A percentile compares a stretch with the other conserved stretches of the same genome.
Evolutionary conservation across 345 rosid genomes (phyloP).

Genomic region (Melaleuca alternifolia): DNA sequence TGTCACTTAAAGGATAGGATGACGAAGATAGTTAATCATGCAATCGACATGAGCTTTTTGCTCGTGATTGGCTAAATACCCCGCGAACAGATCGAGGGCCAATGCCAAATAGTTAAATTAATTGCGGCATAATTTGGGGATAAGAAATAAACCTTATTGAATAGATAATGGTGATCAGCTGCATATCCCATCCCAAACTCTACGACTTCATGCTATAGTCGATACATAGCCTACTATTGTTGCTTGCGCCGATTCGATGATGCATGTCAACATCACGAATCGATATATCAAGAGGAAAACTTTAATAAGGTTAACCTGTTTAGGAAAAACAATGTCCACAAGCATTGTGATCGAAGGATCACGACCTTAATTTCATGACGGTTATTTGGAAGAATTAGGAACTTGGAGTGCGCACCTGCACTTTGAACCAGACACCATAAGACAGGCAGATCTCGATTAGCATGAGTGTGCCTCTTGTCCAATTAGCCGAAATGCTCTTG

Average conservation of each 20-base stretch:
- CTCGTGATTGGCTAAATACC: too few species aligned
- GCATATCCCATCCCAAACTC: too few species aligned
- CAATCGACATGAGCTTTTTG: too few species aligned
- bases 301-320: slow-evolving; percentile 21
- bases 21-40: too few species aligned
- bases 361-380: too few species aligned
- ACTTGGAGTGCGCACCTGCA: slow-evolving; percentile 17
- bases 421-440: slow-evolving; percentile 19
- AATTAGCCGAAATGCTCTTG: not conserved
- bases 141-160: too few species aligned
- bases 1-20: too few species aligned
- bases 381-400: too few species aligned
- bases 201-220: slow-evolving; percentile 9
- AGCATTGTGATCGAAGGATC: not conserved
- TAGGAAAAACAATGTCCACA: not conserved
- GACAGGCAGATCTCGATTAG: slow-evolving; percentile 19
- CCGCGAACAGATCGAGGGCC: too few species aligned
- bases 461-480: slow-evolving; percentile 21
- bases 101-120: too few species aligned
- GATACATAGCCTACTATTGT: slow-evolving; percentile 16
- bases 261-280: slow-evolving; percentile 25
- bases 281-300: slow-evolving; percentile 25
- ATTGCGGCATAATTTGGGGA: too few species aligned
- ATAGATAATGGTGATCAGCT: too few species aligned
- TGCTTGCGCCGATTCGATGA: slow-evolving; percentile 22